phyloP scores from a whole-genome alignment of 2,329 filamentous ascomycete genomes.

The Akanthomyces uredinophilus region DNA sequence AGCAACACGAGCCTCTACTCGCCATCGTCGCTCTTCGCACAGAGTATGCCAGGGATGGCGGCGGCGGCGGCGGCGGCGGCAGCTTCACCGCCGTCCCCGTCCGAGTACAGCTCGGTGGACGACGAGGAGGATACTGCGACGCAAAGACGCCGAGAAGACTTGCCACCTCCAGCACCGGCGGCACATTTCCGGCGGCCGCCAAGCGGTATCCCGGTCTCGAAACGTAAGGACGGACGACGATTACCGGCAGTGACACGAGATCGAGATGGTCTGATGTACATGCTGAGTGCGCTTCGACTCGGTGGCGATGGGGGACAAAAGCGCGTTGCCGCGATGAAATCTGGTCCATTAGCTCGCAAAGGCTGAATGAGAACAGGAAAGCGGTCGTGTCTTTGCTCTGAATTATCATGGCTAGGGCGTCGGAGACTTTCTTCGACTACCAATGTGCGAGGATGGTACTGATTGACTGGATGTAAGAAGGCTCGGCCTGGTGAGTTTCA shows the following conservation, averaged over 20 bases:
- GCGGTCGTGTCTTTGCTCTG: too few relatives aligned
- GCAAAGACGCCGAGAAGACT: neutral
- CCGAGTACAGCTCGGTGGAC: neutral
- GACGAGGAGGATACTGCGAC: neutral
- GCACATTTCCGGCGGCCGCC: neutral
- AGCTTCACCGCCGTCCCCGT: neutral
- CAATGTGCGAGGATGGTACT: too few relatives aligned
- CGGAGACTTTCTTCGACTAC: too few relatives aligned
- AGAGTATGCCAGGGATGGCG: too few relatives aligned
- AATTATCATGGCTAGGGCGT: too few relatives aligned
- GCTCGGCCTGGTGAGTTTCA: too few relatives aligned
- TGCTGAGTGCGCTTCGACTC: neutral
- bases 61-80: neutral
- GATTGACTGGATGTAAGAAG: too few relatives aligned
- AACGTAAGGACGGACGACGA: too few relatives aligned
- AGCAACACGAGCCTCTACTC: neutral
- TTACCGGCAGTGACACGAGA: neutral
- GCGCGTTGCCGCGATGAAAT: too few relatives aligned
- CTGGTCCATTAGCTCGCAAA: too few relatives aligned
- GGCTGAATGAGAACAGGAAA: too few relatives aligned
- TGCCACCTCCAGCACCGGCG: neutral
- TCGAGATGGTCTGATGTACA: neutral
- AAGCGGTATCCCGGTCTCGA: neutral
- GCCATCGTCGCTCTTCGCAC: neutral
- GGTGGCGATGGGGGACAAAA: neutral